phyloP scores from a whole-genome alignment of 805 yeast species.

The Ogataea trehaloabstinens region DNA sequence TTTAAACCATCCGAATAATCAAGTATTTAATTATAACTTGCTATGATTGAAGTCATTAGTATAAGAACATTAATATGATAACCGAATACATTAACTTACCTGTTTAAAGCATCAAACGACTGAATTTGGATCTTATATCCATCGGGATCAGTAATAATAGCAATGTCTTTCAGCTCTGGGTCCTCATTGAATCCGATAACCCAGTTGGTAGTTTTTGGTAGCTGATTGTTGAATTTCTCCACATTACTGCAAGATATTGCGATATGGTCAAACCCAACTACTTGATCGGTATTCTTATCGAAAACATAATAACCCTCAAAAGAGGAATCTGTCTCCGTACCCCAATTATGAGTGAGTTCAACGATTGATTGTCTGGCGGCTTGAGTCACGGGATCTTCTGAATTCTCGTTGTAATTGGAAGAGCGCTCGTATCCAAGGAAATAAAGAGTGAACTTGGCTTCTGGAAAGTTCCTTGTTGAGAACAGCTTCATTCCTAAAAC shows the following conservation, averaged over 20 bases:
- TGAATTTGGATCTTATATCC: conserved; percentile 78
- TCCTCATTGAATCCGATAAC: conserved; percentile 48
- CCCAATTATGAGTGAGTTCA: conserved; percentile 95
- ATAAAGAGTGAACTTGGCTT: conserved; percentile 80
- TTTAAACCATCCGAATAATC: conserved; percentile 35
- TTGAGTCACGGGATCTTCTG: conserved; percentile 33
- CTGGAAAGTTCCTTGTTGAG: conserved; percentile 52
- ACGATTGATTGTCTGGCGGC: conserved; percentile 62
- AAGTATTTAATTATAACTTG: conserved; percentile 8
- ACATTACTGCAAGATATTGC: conserved; percentile 71
- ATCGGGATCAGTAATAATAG: conserved; percentile 85
- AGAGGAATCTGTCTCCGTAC: conserved; percentile 76
- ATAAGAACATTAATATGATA: conserved; percentile 1
- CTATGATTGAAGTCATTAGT: conserved; percentile 8
- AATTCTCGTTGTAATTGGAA: conserved; percentile 41
- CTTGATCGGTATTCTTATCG: conserved; percentile 47
- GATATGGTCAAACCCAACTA: conserved; percentile 85
- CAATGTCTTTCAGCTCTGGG: conserved; percentile 58
- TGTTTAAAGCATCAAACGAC: conserved; percentile 24
- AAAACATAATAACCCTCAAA: conserved; percentile 81
- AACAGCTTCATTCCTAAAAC: conserved; percentile 79
- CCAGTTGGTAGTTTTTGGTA: conserved; percentile 55
- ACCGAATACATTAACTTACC: conserved; percentile 13
- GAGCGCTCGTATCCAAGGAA: conserved; percentile 73
- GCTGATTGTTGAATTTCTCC: conserved; percentile 48